Conservation (phyloP, 352 stramenopile species). For the Phytophthora podocarpi region DNA sequence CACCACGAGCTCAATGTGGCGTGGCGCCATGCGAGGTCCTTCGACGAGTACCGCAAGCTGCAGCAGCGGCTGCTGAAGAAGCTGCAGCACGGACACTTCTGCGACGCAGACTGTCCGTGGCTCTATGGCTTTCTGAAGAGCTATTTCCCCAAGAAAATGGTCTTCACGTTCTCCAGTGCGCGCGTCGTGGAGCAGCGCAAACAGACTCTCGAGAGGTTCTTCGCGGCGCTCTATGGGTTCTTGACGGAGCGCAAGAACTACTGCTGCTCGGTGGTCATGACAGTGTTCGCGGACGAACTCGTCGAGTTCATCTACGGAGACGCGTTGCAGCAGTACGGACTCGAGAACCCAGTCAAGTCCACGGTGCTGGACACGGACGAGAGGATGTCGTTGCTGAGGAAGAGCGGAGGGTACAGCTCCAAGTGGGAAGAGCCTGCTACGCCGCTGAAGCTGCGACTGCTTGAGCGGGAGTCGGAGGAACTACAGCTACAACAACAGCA, state of each 20-base stretch:
- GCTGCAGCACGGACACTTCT: conserved; percentile 77
- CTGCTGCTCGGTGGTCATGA: conserved; percentile 48
- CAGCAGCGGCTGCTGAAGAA: conserved; percentile 70
- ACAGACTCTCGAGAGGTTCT: conserved; percentile 62
- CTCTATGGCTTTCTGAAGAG: conserved; percentile 77
- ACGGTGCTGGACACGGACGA: background rate
- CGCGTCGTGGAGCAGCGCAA: conserved; percentile 52
- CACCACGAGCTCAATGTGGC: conserved; percentile 36
- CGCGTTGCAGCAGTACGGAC: conserved; percentile 49
- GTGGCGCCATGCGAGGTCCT: conserved; percentile 60
- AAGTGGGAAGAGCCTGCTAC: conserved; percentile 21
- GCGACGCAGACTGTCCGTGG: conserved; percentile 71
- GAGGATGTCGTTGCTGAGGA: conserved; percentile 4
- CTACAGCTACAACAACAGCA: background rate
- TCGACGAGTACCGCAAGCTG: conserved; percentile 77
- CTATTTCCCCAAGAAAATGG: conserved; percentile 75
- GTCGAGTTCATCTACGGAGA: conserved; percentile 75
- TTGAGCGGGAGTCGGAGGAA: conserved; percentile 6
- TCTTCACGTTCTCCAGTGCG: conserved; percentile 57
- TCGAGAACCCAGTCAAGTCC: conserved; percentile 35
- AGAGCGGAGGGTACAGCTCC: conserved; percentile 6
- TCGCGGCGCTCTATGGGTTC: conserved; percentile 59
- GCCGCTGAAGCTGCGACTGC: conserved; percentile 7
- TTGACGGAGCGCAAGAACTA: conserved; percentile 69
- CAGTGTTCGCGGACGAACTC: conserved; percentile 45